phyloP scores from a whole-genome alignment of 305 asterid genomes.

The Fraxinus baroniana region DNA sequence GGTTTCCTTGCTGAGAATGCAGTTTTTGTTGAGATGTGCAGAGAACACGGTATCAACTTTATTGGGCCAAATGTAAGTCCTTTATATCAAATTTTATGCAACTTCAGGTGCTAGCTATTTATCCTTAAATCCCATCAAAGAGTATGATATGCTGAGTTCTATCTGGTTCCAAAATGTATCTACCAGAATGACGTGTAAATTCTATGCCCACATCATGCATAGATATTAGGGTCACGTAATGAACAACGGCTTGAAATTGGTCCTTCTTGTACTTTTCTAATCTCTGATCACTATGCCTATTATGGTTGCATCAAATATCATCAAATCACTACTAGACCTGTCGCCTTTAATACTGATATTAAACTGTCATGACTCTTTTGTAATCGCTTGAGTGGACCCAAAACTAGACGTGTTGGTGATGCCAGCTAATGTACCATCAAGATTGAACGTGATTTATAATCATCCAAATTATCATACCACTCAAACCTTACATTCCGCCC shows the following conservation, averaged over 20 bases:
- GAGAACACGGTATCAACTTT: conserved; percentile 81
- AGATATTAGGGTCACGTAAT: background rate
- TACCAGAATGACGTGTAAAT: no score
- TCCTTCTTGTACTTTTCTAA: conserved; percentile 5
- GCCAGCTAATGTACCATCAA: background rate
- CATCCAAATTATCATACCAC: background rate
- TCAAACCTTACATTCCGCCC: background rate
- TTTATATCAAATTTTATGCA: background rate
- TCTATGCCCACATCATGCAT: background rate
- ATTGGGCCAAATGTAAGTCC: conserved; percentile 90
- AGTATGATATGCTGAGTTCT: background rate
- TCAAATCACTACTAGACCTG: background rate
- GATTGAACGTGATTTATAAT: background rate
- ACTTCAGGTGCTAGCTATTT: conserved; percentile 16
- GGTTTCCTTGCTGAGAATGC: conserved; percentile 99
- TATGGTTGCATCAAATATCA: background rate
- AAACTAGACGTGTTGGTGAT: background rate
- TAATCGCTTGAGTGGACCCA: background rate
- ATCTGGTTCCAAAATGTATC: background rate
- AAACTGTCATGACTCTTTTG: background rate
- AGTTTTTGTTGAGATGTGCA: conserved; percentile 90
- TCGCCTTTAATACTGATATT: background rate
- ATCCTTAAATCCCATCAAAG: background rate
- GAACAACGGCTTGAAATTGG: background rate
- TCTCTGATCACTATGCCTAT: background rate